Evolutionary conservation across 345 rosid genomes (phyloP).

Genomic region (Bruguiera sexangula): DNA sequence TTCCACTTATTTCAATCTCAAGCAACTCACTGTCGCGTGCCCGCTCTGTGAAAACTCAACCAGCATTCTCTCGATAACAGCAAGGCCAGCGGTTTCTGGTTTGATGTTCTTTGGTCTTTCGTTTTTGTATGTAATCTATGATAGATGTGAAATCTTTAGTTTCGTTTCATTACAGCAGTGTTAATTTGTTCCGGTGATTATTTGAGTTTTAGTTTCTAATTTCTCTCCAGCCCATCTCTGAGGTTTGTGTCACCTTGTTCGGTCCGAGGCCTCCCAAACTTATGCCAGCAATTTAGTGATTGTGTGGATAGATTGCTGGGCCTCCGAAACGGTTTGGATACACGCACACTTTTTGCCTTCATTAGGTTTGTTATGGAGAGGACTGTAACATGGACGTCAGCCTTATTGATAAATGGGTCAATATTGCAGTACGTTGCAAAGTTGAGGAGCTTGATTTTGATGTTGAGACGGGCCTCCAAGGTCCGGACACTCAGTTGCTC

Average conservation of each 20-base stretch:
- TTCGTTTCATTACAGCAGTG: too few species aligned
- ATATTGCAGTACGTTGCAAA: neutral
- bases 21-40: too few species aligned
- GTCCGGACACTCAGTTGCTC: neutral
- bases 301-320: neutral
- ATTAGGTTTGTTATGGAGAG: neutral
- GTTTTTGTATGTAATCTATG: too few species aligned
- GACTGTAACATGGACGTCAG: neutral
- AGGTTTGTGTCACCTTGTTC: neutral
- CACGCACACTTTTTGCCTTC: neutral
- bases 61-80: too few species aligned
- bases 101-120: too few species aligned
- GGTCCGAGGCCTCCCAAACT: neutral
- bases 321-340: conserved; percentile 4
- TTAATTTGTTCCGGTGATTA: neutral
- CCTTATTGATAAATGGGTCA: conserved; percentile 3
- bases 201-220: neutral
- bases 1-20: too few species aligned
- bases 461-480: neutral
- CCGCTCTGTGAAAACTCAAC: too few species aligned
- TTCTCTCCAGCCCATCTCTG: neutral
- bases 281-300: neutral
- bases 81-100: too few species aligned
- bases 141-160: too few species aligned
- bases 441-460: conserved; percentile 6